Conservation (phyloP, 2,329 filamentous ascomycete genomes). For the Pseudocercospora fuligena region DNA sequence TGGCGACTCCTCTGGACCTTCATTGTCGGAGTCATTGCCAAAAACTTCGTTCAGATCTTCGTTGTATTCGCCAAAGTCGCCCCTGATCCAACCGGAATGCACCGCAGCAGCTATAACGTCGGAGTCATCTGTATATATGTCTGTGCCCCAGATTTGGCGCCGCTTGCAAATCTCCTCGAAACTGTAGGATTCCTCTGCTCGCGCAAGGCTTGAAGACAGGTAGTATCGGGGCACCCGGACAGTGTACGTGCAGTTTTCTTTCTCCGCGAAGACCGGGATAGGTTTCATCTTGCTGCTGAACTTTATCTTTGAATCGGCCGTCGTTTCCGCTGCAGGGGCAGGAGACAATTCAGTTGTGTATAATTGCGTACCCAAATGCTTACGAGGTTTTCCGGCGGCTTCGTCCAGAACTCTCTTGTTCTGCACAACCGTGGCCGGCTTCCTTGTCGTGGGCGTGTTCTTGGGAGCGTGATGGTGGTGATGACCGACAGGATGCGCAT, state of each 20-base stretch:
- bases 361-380: slow-evolving; percentile 82
- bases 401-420: slow-evolving; percentile 74
- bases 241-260: slow-evolving; percentile 88
- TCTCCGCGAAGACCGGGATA: slow-evolving; percentile 75
- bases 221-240: slow-evolving; percentile 84
- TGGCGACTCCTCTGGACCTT: slow-evolving; percentile 42
- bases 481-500: slow-evolving; percentile 43
- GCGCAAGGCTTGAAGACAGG: slow-evolving; percentile 48
- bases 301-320: slow-evolving; percentile 59
- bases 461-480: slow-evolving; percentile 44
- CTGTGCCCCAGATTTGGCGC: slow-evolving; percentile 86
- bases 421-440: slow-evolving; percentile 68
- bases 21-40: slow-evolving; percentile 37
- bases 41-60: slow-evolving; percentile 40
- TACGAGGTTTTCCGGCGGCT: slow-evolving; percentile 71
- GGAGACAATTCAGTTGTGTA: slow-evolving; percentile 71
- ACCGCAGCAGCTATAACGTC: slow-evolving; percentile 92
- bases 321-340: slow-evolving; percentile 41
- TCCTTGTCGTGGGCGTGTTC: slow-evolving; percentile 53
- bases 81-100: slow-evolving; percentile 88
- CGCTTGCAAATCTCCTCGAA: slow-evolving; percentile 83
- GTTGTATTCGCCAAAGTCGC: slow-evolving; percentile 73
- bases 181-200: slow-evolving; percentile 52
- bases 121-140: slow-evolving; percentile 94
- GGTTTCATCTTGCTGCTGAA: slow-evolving; percentile 69